phyloP scores from a whole-genome alignment of 2,329 filamentous ascomycete species.

The Fusarium incarnatum region DNA sequence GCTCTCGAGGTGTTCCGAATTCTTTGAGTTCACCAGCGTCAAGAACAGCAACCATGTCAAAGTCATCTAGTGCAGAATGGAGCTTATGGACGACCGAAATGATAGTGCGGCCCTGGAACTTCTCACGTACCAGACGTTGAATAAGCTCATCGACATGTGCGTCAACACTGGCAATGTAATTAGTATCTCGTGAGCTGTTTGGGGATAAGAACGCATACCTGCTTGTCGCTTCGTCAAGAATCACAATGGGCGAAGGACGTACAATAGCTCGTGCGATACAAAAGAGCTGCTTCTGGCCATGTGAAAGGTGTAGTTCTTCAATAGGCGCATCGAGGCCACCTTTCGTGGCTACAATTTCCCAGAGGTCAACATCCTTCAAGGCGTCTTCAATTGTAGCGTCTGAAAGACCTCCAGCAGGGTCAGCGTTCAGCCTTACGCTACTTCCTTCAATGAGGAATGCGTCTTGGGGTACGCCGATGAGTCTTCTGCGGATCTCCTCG shows the following conservation, averaged over 20 bases:
- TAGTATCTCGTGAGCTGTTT: neutral
- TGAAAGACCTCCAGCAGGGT: constrained; percentile 53
- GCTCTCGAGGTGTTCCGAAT: constrained; percentile 33
- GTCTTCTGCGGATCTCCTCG: constrained; percentile 43
- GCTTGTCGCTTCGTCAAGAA: constrained; percentile 58
- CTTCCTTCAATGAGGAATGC: constrained; percentile 59
- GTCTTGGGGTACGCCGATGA: constrained; percentile 64
- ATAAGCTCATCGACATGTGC: constrained; percentile 34
- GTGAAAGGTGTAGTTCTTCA: constrained; percentile 51
- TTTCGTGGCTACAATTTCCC: constrained; percentile 53
- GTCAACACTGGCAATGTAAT: constrained; percentile 26
- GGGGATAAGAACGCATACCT: constrained; percentile 38
- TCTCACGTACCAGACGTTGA: constrained; percentile 25
- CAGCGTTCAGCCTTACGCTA: constrained; percentile 60
- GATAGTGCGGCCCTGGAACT: constrained; percentile 42
- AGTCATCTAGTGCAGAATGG: constrained; percentile 35
- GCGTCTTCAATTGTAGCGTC: constrained; percentile 58
- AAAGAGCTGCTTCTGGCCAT: constrained; percentile 63
- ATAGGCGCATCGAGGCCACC: constrained; percentile 54
- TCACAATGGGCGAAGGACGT: constrained; percentile 52
- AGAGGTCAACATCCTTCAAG: constrained; percentile 59
- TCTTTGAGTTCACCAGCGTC: constrained; percentile 40
- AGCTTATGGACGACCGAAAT: constrained; percentile 47
- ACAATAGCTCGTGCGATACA: constrained; percentile 60
- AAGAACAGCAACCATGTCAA: constrained; percentile 38